phyloP scores from a whole-genome alignment of 2,329 filamentous ascomycete genomes.

The Exophiala bonariae region DNA sequence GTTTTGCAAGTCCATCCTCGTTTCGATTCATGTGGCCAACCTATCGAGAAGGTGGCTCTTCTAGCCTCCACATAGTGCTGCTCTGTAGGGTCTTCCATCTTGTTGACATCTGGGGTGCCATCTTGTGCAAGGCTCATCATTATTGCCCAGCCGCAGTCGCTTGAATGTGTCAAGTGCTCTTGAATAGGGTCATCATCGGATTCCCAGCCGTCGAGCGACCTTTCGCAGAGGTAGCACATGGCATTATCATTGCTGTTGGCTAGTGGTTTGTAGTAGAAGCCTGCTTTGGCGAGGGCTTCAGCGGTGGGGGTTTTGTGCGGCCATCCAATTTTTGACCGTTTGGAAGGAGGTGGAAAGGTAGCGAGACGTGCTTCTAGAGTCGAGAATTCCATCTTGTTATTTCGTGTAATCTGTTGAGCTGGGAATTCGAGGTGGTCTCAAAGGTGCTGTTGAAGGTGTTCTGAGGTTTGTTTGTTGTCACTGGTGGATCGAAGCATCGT shows the following conservation, averaged over 20 bases:
- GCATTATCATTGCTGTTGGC: conserved; percentile 80
- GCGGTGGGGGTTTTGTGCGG: conserved; percentile 70
- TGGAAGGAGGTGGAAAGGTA: conserved; percentile 69
- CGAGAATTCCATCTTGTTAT: conserved; percentile 30
- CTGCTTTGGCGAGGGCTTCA: conserved; percentile 79
- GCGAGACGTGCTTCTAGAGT: conserved; percentile 75
- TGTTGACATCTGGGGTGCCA: conserved; percentile 60
- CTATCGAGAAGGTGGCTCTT: conserved; percentile 75
- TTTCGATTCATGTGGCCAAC: conserved; percentile 88
- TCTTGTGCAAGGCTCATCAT: conserved; percentile 62
- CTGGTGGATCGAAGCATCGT: too few species aligned
- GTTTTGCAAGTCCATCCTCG: conserved; percentile 86
- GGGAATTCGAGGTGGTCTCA: too few species aligned
- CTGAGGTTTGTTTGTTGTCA: too few species aligned
- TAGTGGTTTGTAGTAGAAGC: conserved; percentile 84
- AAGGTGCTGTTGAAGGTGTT: too few species aligned
- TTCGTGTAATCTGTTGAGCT: too few species aligned
- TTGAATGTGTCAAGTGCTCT: conserved; percentile 83
- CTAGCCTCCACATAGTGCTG: conserved; percentile 73
- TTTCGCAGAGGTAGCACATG: conserved; percentile 81
- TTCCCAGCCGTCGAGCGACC: conserved; percentile 90
- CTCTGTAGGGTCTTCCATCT: conserved; percentile 71
- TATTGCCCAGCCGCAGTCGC: conserved; percentile 84
- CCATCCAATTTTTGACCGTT: conserved; percentile 67
- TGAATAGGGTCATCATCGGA: conserved; percentile 75